Conservation (phyloP, 495 filamentous ascomycete species). For the Collariella sp. region DNA sequence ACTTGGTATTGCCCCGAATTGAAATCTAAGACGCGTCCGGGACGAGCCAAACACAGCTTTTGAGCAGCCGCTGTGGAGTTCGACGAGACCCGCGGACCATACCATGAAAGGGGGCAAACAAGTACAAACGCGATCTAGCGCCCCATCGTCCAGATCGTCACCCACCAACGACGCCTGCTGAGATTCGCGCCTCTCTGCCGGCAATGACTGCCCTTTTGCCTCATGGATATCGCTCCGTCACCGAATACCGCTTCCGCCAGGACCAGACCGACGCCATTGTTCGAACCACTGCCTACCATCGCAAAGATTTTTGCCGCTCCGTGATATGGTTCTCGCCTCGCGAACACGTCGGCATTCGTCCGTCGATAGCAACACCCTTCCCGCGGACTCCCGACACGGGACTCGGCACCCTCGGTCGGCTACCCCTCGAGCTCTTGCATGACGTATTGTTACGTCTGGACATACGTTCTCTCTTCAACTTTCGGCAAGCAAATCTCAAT, state of each 20-base stretch:
- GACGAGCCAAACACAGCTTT: too few relatives aligned
- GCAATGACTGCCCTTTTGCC: too few relatives aligned
- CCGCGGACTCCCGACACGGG: conserved; percentile 20
- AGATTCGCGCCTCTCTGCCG: too few relatives aligned
- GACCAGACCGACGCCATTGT: conserved; percentile 22
- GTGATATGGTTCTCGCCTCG: conserved; percentile 31
- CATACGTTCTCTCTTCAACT: conserved; percentile 32
- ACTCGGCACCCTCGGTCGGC: conserved; percentile 27
- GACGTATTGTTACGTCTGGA: conserved; percentile 30
- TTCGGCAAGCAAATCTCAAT: conserved; percentile 32
- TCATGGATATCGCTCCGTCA: too few relatives aligned
- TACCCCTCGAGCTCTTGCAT: conserved; percentile 33
- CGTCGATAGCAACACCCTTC: conserved; percentile 30
- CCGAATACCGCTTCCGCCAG: conserved; percentile 19
- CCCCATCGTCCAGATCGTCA: too few relatives aligned
- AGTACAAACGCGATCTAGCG: too few relatives aligned
- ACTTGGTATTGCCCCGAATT: too few relatives aligned
- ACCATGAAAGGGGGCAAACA: too few relatives aligned
- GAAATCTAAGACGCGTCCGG: too few relatives aligned
- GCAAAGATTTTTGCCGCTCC: conserved; percentile 27
- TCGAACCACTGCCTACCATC: conserved; percentile 25
- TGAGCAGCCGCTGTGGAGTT: too few relatives aligned
- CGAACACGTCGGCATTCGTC: conserved; percentile 15
- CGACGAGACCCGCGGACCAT: too few relatives aligned
- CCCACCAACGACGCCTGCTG: too few relatives aligned